These are phyloP conservation scores for Metarhizium rileyi DNA, from an alignment of 2,329 filamentous ascomycete species.

Conservation along the genomic window DNA sequence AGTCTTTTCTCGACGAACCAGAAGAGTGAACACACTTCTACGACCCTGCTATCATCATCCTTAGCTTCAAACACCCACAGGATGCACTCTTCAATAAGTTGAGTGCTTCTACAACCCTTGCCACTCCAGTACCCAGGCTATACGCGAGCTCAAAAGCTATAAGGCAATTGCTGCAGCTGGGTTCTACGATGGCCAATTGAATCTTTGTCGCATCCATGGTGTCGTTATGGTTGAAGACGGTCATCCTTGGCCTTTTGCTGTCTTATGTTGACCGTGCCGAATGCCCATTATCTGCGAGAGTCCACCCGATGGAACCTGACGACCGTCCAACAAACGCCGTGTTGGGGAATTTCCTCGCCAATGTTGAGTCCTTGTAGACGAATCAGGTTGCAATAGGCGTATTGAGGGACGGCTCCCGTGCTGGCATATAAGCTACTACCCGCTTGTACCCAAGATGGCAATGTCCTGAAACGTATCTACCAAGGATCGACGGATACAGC, in stretches of 20 bases:
- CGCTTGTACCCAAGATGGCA: too few species aligned
- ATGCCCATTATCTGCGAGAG: neutral
- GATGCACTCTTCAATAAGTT: conserved; percentile 14
- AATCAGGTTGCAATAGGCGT: too few species aligned
- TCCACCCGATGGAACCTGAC: neutral
- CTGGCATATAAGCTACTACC: too few species aligned
- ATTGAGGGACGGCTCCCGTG: too few species aligned
- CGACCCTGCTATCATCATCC: conserved; percentile 9
- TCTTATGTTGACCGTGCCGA: conserved; percentile 5
- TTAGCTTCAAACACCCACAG: conserved; percentile 10
- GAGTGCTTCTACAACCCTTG: conserved; percentile 15
- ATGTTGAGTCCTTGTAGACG: too few species aligned
- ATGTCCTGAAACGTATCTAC: too few species aligned
- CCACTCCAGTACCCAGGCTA: neutral
- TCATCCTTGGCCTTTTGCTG: conserved; percentile 10
- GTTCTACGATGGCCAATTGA: conserved; percentile 2
- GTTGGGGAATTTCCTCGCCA: too few species aligned
- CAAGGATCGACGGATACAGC: too few species aligned
- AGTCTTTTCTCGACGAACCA: conserved; percentile 12
- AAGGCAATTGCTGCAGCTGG: conserved; percentile 8
- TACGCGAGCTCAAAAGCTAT: conserved; percentile 8
- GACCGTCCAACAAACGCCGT: conserved; percentile 7
- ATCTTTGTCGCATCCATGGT: conserved; percentile 12
- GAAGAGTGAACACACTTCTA: conserved; percentile 14
- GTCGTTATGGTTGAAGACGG: conserved; percentile 9